phyloP scores from a whole-genome alignment of 768 basidiomycete species.

The Brasilioporus rufonigricans region DNA sequence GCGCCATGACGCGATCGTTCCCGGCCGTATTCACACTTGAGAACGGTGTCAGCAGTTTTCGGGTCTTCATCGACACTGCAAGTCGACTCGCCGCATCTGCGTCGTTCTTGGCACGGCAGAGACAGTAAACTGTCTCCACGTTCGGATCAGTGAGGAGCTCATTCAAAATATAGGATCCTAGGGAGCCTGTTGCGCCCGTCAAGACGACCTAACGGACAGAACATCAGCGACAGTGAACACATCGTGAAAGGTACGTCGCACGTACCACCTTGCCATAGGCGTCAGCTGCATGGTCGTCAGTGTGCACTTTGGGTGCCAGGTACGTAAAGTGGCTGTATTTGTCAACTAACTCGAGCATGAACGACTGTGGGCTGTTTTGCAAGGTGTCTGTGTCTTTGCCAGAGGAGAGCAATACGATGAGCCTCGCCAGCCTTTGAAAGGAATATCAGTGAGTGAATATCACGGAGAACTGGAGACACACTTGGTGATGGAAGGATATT shows the following conservation, averaged over 20 bases:
- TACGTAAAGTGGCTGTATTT: constrained; percentile 32
- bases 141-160: constrained; percentile 36
- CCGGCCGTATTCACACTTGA: background rate
- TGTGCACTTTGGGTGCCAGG: background rate
- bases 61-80: constrained; percentile 36
- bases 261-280: constrained; percentile 16
- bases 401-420: constrained; percentile 35
- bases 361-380: constrained; percentile 31
- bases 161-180: constrained; percentile 51
- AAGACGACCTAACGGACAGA: constrained; percentile 33
- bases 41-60: constrained; percentile 25
- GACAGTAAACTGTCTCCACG: constrained; percentile 46
- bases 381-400: constrained; percentile 25
- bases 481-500: constrained; percentile 44
- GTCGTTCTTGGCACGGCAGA: constrained; percentile 49
- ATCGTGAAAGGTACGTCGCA: background rate
- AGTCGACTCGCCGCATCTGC: constrained; percentile 42
- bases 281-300: constrained; percentile 6
- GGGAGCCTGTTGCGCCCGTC: constrained; percentile 53
- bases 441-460: background rate
- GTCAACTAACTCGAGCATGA: constrained; percentile 47
- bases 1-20: constrained; percentile 35
- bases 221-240: background rate
- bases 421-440: constrained; percentile 40
- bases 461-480: constrained; percentile 1